Base-by-base conservation (phyloP, 768 basidiomycete species). In the Xerocomus brunneocitrinus region DNA sequence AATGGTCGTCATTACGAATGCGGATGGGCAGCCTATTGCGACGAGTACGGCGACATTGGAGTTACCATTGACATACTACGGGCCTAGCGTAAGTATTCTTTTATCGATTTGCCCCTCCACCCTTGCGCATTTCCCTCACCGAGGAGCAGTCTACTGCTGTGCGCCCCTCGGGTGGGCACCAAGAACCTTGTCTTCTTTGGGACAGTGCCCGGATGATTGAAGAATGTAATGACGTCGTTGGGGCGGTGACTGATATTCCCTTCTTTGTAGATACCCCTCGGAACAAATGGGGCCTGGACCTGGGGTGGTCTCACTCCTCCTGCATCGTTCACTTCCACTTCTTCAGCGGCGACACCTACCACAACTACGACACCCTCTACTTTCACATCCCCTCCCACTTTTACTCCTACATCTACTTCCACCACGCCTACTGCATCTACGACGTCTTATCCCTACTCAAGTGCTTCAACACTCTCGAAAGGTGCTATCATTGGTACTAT, bases 51-150 rank as follows among this genome's bases (percentile, higher is more conserved):
- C 87, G 25, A 71, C 85, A 9, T 61, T 88, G 27, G 81, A 77
- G 59, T 64, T 91, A 47, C 87, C 90, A 38, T 71, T 90, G 59
- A 91, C 89, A 0, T 92, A 91, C 70, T 89, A 80, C 59, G 90
- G 90, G 30, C 88, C 90, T 49, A 84, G 84, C 67, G 89, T 91
- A 65, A 79, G 88, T 80, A 12, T 14, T 49, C 34, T 5, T 19
- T 52, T 32, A 36, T 22, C 31, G 22, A 49, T 10, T 19, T 45
- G 6, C 47, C 10, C 10, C 24, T 14, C n/a, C 28, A 34, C 31
- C 31, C 22, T 27, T 49, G 8, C 10, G 31, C 43, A 41, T n/a
- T 27, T 35, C 3, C 28, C 28, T 32, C 3, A 12, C 12, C 9
- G 39, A 39, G 31, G 16, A 25, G 36, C 27, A 7, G 14, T 45